Evolutionary conservation across 1,284 basidiomycete species (phyloP), one percentile per base, ranked within the genome.

Genomic region (Leccinum solheimii): DNA sequence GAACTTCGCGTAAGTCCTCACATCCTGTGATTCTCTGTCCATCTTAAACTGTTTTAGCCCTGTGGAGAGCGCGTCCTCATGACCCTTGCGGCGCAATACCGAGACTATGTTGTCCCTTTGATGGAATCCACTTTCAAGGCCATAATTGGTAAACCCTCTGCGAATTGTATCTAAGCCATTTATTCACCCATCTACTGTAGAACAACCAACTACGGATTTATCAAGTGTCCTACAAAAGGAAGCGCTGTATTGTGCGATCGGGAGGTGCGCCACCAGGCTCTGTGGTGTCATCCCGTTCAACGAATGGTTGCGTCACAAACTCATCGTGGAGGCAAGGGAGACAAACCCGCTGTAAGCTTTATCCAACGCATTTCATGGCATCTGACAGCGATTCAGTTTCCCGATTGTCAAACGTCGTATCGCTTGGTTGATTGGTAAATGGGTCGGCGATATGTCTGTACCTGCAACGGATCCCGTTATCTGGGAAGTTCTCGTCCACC

Each of bases 351-450:
- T 77, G 88, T 88, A 67, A 61, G 80, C 72, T n/a, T 52, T 5
- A 32, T 40, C 52, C 19, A 13, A 36, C 14, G 10, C 16, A 49
- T 55, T 59, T 58, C 21, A 19, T 27, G n/a, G 40, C 26, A 40
- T 73, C 73, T 72, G 45, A 72, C 55, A 45, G 55, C 10, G 14
- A 23, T 54, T 27, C 64, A 95, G 92, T 60, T 93, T 90, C 69
- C 90, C 92, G 0, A 91, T 96, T 54, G 83, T 96, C 62, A 95
- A 96, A 76, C 86, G 94, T 21, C 85, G 94, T 49, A 90, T 96
- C 63, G 94, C 93, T 0, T 95, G 94, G 93, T 76, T 95, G 6
- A 84, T 97, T 50, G 94, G 94, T 13, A 91, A 90, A 80, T 94
- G 91, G 87, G 83, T 92, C 26, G 79, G 82, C 5, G 88, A 92